phyloP scores from a whole-genome alignment of 1,139 yeast species.

The Nakaseomyces uthaithaninus region DNA sequence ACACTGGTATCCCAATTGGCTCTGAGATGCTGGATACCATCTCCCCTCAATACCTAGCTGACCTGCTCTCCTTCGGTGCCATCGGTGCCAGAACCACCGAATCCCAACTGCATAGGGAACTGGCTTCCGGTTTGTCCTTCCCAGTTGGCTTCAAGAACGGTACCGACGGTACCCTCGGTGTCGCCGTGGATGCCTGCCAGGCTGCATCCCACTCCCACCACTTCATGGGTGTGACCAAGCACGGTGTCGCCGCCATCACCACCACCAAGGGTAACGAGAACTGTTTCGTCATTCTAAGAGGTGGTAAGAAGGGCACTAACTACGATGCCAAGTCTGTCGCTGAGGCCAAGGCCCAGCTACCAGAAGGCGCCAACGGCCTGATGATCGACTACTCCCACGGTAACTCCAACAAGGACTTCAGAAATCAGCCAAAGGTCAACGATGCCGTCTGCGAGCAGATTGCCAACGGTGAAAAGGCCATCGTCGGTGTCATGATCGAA shows the following conservation, averaged over 20 bases:
- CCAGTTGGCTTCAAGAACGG: conserved; percentile 98
- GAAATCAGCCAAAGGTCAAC: conserved; percentile 88
- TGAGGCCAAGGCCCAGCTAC: conserved; percentile 60
- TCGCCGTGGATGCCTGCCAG: conserved; percentile 87
- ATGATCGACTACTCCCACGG: conserved; percentile 99
- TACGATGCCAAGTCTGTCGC: conserved; percentile 74
- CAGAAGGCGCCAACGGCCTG: conserved; percentile 40
- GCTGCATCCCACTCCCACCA: conserved; percentile 92
- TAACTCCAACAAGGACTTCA: conserved; percentile 87
- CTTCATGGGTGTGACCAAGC: conserved; percentile 94
- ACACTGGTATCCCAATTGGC: conserved; percentile 76
- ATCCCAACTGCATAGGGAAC: conserved; percentile 94
- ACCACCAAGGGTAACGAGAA: conserved; percentile 90
- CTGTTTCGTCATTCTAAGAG: conserved; percentile 86
- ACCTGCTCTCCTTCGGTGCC: conserved; percentile 88
- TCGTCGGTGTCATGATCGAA: conserved; percentile 95
- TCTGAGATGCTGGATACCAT: conserved; percentile 97
- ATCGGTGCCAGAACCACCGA: conserved; percentile 99
- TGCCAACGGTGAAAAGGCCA: conserved; percentile 63
- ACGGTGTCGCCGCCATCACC: conserved; percentile 92
- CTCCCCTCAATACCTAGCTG: conserved; percentile 94
- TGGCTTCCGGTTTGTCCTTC: conserved; percentile 93
- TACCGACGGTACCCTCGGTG: conserved; percentile 90
- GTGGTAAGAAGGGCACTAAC: conserved; percentile 91
- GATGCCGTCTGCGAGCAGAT: conserved; percentile 74